Evolutionary conservation across 106 monocot genomes (phyloP).

Genomic region (Agapanthus africanus): DNA sequence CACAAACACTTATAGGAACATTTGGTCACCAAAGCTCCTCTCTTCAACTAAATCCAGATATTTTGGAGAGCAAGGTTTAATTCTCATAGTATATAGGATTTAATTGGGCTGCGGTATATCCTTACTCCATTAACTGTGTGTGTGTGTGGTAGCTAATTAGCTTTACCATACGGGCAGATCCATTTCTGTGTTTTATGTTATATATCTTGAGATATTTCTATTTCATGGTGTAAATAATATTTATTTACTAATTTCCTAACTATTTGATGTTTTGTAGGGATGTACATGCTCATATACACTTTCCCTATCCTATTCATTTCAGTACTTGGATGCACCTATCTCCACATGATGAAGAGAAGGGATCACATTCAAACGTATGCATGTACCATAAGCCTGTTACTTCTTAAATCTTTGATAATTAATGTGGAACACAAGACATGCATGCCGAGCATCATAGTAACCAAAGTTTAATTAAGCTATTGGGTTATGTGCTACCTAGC

Average conservation of each 20-base stretch:
- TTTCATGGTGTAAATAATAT: neutral
- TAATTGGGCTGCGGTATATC: neutral
- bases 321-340: constrained; percentile 30
- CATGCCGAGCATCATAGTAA: too few relatives aligned
- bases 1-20: constrained; percentile 19
- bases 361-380: neutral
- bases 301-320: constrained; percentile 40
- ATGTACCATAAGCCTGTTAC: neutral
- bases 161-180: too few relatives aligned
- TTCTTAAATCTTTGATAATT: neutral
- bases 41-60: constrained; percentile 26
- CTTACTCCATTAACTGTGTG: neutral
- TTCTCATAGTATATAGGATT: neutral
- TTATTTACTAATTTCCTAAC: neutral
- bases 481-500: too few relatives aligned
- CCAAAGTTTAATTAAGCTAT: too few relatives aligned
- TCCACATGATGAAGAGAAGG: constrained; percentile 15
- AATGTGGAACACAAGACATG: too few relatives aligned
- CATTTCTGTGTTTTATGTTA: neutral
- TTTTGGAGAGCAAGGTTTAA: constrained; percentile 35
- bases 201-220: neutral
- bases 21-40: constrained; percentile 19
- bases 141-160: neutral
- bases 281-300: constrained; percentile 24
- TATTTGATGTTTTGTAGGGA: constrained; percentile 20